phyloP scores from a whole-genome alignment of 352 stramenopile genomes.

The Pythium monospermum region DNA sequence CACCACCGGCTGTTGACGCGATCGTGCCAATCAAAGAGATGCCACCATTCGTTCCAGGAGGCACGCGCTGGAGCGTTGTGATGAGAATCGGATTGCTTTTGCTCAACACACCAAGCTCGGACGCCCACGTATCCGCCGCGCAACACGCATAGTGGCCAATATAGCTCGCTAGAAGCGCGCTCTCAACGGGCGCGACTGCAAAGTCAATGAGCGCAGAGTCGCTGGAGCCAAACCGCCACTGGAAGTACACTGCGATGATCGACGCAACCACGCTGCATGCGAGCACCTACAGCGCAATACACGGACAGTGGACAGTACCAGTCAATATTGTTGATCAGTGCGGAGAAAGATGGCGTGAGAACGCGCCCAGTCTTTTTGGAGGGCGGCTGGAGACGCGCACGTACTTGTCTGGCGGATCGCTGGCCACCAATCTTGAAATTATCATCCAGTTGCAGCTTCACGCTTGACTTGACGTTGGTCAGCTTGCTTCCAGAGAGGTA shows the following conservation, averaged over 20 bases:
- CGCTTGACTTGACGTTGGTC: slow-evolving; percentile 57
- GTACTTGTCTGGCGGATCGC: slow-evolving; percentile 48
- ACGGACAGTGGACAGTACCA: background rate
- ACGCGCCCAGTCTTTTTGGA: too few species aligned
- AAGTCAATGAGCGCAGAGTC: slow-evolving; percentile 49
- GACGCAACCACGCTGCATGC: slow-evolving; percentile 67
- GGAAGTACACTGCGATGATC: slow-evolving; percentile 53
- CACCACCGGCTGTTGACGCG: slow-evolving; percentile 79
- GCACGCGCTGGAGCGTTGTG: slow-evolving; percentile 74
- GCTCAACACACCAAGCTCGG: slow-evolving; percentile 91
- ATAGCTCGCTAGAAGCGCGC: slow-evolving; percentile 65
- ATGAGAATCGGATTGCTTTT: slow-evolving; percentile 77
- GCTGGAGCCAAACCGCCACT: slow-evolving; percentile 23
- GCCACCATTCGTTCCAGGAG: slow-evolving; percentile 92
- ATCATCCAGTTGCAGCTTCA: slow-evolving; percentile 59
- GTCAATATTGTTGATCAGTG: background rate
- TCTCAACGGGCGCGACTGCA: slow-evolving; percentile 21
- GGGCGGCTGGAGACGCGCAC: background rate
- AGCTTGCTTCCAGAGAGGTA: slow-evolving; percentile 86
- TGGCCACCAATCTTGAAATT: slow-evolving; percentile 82
- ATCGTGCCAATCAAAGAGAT: slow-evolving; percentile 82
- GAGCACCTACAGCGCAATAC: too few species aligned
- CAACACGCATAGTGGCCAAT: slow-evolving; percentile 93
- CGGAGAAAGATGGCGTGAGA: background rate
- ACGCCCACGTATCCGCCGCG: slow-evolving; percentile 93